These are phyloP conservation scores for Penicillium flavigenum DNA, from an alignment of 495 filamentous ascomycete genomes.

Conservation along the genomic window DNA sequence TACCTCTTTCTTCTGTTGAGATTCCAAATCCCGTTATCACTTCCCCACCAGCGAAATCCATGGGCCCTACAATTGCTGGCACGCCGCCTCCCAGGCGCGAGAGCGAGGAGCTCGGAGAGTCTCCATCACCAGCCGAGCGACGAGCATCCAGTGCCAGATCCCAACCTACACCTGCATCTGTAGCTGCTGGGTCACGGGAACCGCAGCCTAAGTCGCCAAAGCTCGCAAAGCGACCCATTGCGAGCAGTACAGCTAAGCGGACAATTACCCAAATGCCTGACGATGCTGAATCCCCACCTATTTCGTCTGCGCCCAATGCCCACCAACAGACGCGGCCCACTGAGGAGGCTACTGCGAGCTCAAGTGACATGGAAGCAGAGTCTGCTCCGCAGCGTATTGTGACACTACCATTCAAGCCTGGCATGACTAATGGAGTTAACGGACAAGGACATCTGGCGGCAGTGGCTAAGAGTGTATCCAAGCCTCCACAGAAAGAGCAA, in stretches of 20 bases:
- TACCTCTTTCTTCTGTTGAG: slow-evolving; percentile 31
- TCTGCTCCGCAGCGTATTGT: not conserved
- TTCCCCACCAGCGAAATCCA: not conserved
- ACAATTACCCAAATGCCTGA: slow-evolving; percentile 4
- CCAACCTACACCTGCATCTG: not conserved
- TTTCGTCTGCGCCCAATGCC: not conserved
- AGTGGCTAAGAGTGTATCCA: not conserved
- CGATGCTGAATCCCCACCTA: not conserved
- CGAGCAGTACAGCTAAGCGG: not conserved
- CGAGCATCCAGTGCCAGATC: not conserved
- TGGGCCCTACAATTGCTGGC: slow-evolving; percentile 3
- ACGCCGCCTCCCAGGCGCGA: slow-evolving; percentile 14
- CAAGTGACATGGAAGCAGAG: not conserved
- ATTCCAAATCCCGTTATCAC: not conserved
- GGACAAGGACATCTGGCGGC: not conserved
- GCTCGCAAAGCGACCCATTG: not conserved
- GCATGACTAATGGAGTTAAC: not conserved
- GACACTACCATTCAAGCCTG: not conserved
- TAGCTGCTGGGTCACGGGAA: not conserved
- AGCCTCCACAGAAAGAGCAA: slow-evolving; percentile 3
- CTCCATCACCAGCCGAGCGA: slow-evolving; percentile 15
- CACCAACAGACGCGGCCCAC: not conserved
- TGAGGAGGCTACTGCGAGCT: not conserved
- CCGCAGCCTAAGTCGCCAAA: not conserved
- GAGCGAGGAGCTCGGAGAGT: slow-evolving; percentile 34